Evolutionary conservation across 805 yeast species (phyloP), one percentile per base, ranked within the genome.

Genomic region (Dipodascus geniculatus): DNA sequence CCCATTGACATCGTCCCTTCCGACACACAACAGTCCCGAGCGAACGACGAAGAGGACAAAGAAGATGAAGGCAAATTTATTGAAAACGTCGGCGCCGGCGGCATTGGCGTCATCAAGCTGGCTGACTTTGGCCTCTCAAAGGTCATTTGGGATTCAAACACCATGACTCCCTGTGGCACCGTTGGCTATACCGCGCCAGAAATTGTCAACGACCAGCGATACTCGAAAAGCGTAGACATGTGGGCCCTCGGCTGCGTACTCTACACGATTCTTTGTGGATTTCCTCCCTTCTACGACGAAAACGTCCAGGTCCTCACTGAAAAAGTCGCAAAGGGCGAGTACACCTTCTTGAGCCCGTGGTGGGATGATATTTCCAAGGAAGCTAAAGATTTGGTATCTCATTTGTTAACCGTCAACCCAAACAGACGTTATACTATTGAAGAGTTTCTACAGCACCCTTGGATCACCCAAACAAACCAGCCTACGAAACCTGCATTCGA

Each of bases 161-260:
- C 97, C 22, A 87, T 88, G 76, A 93, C 99, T 0, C 99, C 99
- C 0, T 93, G 99, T 71, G 99, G 99, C 51, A 93, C 99, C 0
- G 96, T 93, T 17, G 98, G 98, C 2, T 93, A 93, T 65, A 91
- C 98, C 1, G 99, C 99, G 0, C 99, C 99, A 0, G 99, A 93
- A 68, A 91, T 93, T 61, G 98, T 93, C 44, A 82, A 85, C 59
- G 98, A 93, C 68, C 95, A 90, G 71, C 77, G 82, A 49, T 93
- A 93, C 65, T 86, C 96, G 1, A 88, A 87, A 71, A 85, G 89
- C 58, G 99, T 93, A 38, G 99, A 93, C 67, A 87, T 93, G 93
- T 93, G 99, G 99, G 97, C 97, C 3, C 74, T 93, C 53, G 99
- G 99, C 0, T 93, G 99, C 71, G 96, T 93, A 0, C 71, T 93